phyloP scores from a whole-genome alignment of 2,329 filamentous ascomycete genomes.

The Colletotrichum sp. region DNA sequence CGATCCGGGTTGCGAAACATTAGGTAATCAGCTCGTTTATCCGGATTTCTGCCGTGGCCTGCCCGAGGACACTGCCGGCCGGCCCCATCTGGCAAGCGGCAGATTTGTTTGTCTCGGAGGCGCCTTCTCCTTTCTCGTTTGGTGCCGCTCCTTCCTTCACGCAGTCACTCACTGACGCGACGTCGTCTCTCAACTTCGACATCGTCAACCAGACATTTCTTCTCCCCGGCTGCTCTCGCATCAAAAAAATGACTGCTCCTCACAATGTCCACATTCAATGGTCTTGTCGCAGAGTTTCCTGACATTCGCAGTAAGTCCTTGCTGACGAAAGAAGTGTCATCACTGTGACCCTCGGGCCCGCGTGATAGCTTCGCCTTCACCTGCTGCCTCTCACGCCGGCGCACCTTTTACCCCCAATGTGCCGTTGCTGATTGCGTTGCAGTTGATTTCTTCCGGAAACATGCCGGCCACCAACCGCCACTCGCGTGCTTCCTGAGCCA shows the following conservation, averaged over 20 bases:
- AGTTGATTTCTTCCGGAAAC: slow-evolving; percentile 83
- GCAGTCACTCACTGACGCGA: not conserved
- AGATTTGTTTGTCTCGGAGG: not conserved
- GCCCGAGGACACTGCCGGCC: not conserved
- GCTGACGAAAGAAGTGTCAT: not conserved
- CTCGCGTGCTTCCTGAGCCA: slow-evolving; percentile 90
- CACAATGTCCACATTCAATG: slow-evolving; percentile 79
- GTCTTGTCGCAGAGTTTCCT: slow-evolving; percentile 76
- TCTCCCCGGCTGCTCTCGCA: too few relatives aligned
- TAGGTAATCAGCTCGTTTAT: not conserved
- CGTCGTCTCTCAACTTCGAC: not conserved
- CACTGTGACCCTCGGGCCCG: not conserved
- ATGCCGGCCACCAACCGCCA: slow-evolving; percentile 60
- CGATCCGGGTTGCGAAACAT: not conserved
- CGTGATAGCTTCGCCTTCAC: not conserved
- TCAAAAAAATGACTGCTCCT: not conserved
- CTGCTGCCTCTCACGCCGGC: slow-evolving; percentile 5
- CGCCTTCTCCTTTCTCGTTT: not conserved
- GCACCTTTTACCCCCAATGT: not conserved
- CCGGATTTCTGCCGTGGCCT: not conserved
- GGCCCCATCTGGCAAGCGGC: not conserved
- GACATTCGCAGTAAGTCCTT: slow-evolving; percentile 67
- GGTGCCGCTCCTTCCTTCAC: not conserved
- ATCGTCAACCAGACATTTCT: not conserved
- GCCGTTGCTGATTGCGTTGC: slow-evolving; percentile 7